phyloP scores from a whole-genome alignment of 1,284 basidiomycete genomes.

The Stygiomarasmius scandens region DNA sequence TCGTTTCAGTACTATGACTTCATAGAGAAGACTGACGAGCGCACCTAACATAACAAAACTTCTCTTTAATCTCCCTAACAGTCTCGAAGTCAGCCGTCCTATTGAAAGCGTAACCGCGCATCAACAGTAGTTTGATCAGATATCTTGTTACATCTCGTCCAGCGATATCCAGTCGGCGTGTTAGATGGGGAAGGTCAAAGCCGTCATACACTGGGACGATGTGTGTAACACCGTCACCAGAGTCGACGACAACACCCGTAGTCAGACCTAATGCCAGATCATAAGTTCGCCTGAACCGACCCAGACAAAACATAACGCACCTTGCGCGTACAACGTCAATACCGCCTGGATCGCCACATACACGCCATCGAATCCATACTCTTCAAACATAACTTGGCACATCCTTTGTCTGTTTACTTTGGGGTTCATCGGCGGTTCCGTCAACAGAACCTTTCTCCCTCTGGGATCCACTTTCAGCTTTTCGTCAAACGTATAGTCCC shows the following conservation, averaged over 20 bases:
- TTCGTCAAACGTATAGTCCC: slow-evolving; percentile 98
- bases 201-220: slow-evolving; percentile 99
- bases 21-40: slow-evolving; percentile 19
- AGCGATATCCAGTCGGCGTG: slow-evolving; percentile 93
- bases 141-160: slow-evolving; percentile 98
- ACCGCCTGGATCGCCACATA: slow-evolving; percentile 99
- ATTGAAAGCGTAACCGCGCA: slow-evolving; percentile 99
- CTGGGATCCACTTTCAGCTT: slow-evolving; percentile 89
- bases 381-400: slow-evolving; percentile 99
- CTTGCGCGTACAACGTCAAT: slow-evolving; percentile 96
- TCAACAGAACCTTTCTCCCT: slow-evolving; percentile 91
- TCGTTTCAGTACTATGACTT: not conserved
- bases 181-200: slow-evolving; percentile 93
- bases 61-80: slow-evolving; percentile 98
- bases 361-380: slow-evolving; percentile 95
- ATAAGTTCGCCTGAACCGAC: not conserved
- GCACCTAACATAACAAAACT: slow-evolving; percentile 94
- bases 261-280: slow-evolving; percentile 75
- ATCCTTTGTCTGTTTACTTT: slow-evolving; percentile 91
- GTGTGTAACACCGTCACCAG: slow-evolving; percentile 98
- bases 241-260: slow-evolving; percentile 98
- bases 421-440: slow-evolving; percentile 99
- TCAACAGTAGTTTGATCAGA: slow-evolving; percentile 96
- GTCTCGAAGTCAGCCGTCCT: slow-evolving; percentile 99
- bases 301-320: slow-evolving; percentile 47